Percentiles rank a stretch among this genome's conserved stretches.
These are phyloP conservation scores for Annulohypoxylon maeteangense DNA, from an alignment of 495 filamentous ascomycete genomes.

Conservation along the genomic window DNA sequence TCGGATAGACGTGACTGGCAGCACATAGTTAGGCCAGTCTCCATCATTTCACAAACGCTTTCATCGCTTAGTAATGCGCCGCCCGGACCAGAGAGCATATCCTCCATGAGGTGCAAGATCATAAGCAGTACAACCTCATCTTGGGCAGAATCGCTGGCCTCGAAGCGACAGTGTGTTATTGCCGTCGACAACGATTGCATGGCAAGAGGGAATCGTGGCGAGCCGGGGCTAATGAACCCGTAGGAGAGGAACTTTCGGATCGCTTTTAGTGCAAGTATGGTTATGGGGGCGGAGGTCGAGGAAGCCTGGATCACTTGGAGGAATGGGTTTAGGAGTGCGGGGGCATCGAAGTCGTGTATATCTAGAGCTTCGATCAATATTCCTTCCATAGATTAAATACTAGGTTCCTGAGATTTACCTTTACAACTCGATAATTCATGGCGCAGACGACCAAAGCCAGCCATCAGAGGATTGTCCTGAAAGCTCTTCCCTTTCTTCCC, in stretches of 20 bases:
- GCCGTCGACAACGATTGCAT: conserved; percentile 96
- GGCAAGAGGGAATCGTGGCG: conserved; percentile 84
- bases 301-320: conserved; percentile 97
- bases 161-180: conserved; percentile 97
- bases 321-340: conserved; percentile 91
- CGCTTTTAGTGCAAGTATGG: conserved; percentile 91
- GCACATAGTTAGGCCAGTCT: conserved; percentile 96
- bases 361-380: conserved; percentile 60
- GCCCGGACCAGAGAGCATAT: conserved; percentile 92
- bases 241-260: conserved; percentile 98
- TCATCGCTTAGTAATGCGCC: conserved; percentile 93
- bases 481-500: conserved; percentile 98
- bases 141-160: conserved; percentile 91
- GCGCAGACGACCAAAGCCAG: conserved; percentile 89
- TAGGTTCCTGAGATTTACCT: conserved; percentile 59
- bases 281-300: conserved; percentile 95
- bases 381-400: background rate
- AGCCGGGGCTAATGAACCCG: conserved; percentile 83
- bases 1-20: conserved; percentile 93
- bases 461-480: conserved; percentile 97
- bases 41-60: conserved; percentile 99
- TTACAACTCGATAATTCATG: conserved; percentile 91
- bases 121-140: conserved; percentile 94
- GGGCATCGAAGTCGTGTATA: conserved; percentile 88
- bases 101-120: conserved; percentile 97